Evolutionary conservation across 805 yeast species (phyloP).

Genomic region (Metschnikowia santaceciliae): DNA sequence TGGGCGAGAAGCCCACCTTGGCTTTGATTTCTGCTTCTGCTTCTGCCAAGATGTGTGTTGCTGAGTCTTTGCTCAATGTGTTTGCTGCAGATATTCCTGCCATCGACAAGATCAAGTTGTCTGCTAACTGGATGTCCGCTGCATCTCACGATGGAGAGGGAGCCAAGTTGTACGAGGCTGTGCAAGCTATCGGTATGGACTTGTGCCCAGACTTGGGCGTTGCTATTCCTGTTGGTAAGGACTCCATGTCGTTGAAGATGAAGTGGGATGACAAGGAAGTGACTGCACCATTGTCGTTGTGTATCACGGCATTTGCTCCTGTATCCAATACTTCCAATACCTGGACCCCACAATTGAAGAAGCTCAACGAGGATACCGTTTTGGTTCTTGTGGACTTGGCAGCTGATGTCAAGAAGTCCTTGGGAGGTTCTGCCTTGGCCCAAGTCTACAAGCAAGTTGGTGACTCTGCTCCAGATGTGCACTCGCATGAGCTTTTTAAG

Average conservation of each 20-base stretch:
- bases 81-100: conserved; percentile 84
- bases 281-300: conserved; percentile 89
- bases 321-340: conserved; percentile 81
- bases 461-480: conserved; percentile 76
- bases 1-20: conserved; percentile 93
- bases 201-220: conserved; percentile 91
- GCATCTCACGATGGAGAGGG: conserved; percentile 96
- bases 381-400: conserved; percentile 81
- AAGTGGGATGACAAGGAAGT: conserved; percentile 92
- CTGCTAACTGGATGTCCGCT: conserved; percentile 99
- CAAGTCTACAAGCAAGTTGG: conserved; percentile 93
- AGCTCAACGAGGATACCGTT: conserved; percentile 48
- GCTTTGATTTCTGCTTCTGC: conserved; percentile 88
- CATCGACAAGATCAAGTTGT: conserved; percentile 71
- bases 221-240: conserved; percentile 97
- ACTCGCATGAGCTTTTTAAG: conserved; percentile 59
- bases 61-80: conserved; percentile 85
- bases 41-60: conserved; percentile 92
- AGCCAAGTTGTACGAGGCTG: conserved; percentile 90
- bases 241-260: conserved; percentile 99
- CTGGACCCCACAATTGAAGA: conserved; percentile 86
- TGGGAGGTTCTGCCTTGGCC: conserved; percentile 94
- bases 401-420: conserved; percentile 45
- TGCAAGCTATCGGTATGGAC: conserved; percentile 91
- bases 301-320: conserved; percentile 87